phyloP scores from a whole-genome alignment of 2,329 filamentous ascomycete species.

The Knufia petricola region DNA sequence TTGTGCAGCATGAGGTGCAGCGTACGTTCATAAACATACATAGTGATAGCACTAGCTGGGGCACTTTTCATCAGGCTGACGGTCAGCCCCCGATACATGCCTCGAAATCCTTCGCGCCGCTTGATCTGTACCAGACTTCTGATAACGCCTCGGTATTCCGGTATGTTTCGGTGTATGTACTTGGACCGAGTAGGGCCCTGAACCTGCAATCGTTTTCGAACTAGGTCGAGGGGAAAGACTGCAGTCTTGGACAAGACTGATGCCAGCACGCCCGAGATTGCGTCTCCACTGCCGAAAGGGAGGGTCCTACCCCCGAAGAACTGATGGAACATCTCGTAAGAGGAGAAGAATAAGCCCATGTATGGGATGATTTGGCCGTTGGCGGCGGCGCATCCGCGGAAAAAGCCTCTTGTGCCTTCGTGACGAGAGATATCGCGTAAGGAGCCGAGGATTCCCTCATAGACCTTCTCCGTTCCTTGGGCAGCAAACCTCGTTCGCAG shows the following conservation, averaged over 20 bases:
- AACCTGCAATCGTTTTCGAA: conserved; percentile 86
- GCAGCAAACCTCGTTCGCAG: conserved; percentile 94
- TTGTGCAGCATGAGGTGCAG: conserved; percentile 49
- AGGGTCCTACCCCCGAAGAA: conserved; percentile 47
- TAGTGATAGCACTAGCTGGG: conserved; percentile 81
- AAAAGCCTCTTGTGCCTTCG: conserved; percentile 74
- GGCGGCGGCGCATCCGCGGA: conserved; percentile 72
- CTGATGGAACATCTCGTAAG: conserved; percentile 67
- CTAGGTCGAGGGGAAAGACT: conserved; percentile 86
- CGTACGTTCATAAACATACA: conserved; percentile 85
- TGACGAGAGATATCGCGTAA: conserved; percentile 61
- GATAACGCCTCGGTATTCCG: conserved; percentile 62
- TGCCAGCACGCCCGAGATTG: conserved; percentile 68
- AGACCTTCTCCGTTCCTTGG: conserved; percentile 73
- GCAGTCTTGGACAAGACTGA: conserved; percentile 76
- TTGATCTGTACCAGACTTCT: conserved; percentile 60
- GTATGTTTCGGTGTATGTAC: conserved; percentile 83
- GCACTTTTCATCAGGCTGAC: conserved; percentile 86
- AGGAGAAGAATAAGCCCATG: conserved; percentile 92
- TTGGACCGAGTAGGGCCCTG: conserved; percentile 73
- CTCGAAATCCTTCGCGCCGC: conserved; percentile 61
- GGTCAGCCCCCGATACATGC: conserved; percentile 76
- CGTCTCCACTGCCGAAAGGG: conserved; percentile 70
- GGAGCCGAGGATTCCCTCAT: conserved; percentile 59
- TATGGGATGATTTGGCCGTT: conserved; percentile 85